These are phyloP conservation scores for Penicillium samsonianum DNA, from an alignment of 495 filamentous ascomycete genomes.

Conservation along the genomic window DNA sequence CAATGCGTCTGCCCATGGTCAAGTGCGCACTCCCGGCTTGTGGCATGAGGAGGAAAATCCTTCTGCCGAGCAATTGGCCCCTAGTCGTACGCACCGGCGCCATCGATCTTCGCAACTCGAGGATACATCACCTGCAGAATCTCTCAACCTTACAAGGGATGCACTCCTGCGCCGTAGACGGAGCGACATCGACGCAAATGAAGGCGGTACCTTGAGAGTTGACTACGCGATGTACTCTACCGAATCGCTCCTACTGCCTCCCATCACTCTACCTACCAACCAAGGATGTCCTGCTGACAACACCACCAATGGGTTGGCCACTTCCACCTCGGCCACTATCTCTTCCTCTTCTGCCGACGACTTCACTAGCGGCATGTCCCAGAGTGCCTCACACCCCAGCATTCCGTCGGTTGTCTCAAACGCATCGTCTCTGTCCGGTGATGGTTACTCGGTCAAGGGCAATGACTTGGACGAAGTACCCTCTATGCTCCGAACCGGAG, in stretches of 20 bases:
- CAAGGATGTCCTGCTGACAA: slow-evolving; percentile 49
- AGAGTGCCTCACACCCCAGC: slow-evolving; percentile 71
- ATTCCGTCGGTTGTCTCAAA: slow-evolving; percentile 74
- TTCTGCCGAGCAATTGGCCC: slow-evolving; percentile 17
- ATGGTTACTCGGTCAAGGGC: slow-evolving; percentile 31
- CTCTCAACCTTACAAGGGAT: slow-evolving; percentile 47
- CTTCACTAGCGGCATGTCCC: slow-evolving; percentile 57
- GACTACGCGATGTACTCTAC: slow-evolving; percentile 32
- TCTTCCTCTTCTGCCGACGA: slow-evolving; percentile 54
- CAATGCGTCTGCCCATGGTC: slow-evolving; percentile 62
- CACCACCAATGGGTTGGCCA: slow-evolving; percentile 47
- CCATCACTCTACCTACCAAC: slow-evolving; percentile 47
- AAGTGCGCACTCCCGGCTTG: slow-evolving; percentile 52
- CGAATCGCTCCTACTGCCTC: slow-evolving; percentile 26
- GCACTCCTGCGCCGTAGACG: slow-evolving; percentile 39
- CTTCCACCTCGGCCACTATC: slow-evolving; percentile 57
- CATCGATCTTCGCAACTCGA: slow-evolving; percentile 43
- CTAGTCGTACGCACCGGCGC: slow-evolving; percentile 34
- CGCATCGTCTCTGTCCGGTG: slow-evolving; percentile 76
- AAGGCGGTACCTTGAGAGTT: slow-evolving; percentile 28
- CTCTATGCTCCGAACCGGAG: slow-evolving; percentile 48
- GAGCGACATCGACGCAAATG: slow-evolving; percentile 34
- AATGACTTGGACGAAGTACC: slow-evolving; percentile 40
- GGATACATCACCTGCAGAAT: slow-evolving; percentile 43
- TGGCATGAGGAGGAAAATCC: slow-evolving; percentile 37